Base-by-base conservation (phyloP, 208 protist genomes). In the Leishmania tarentolae region DNA sequence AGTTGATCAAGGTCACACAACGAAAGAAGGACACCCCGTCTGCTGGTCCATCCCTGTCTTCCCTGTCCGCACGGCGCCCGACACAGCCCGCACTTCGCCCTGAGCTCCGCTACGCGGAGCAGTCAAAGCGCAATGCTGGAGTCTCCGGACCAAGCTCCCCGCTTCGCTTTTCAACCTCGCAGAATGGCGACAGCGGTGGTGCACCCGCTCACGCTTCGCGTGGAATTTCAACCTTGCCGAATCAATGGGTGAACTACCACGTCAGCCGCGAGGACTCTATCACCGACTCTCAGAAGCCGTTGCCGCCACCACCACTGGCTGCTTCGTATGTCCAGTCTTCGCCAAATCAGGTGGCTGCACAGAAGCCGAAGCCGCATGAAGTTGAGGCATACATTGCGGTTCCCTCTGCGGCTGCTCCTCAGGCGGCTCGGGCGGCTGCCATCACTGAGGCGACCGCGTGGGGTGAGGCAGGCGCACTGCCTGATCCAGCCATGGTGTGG, bases 401-500 rank as follows among this genome's bases (percentile, higher is more conserved):
- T 15, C 82, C 90, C 1, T 91, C 93, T 5, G 80, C 76, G 35
- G 88, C 89, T 15, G 65, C 75, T 35, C 83, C 83, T 21, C 84
- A 92, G 59, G 80, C 69, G 15, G 83, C 84, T n/a, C 83, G 83
- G 13, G 81, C 84, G 11, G 84, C 80, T 28, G 80, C 84, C 19
- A 78, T 92, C 66, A 68, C 73, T 21, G 81, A 77, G 42, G 89
- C 80, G 31, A 78, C 79, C 68, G 80, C 86, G 63, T 91, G 81
- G 92, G 86, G 83, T 40, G 84, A 79, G n/a, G 72, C 77, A 7
- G 75, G 46, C 7, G 42, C 77, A 44, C 86, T 93, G 52, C 95
- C 95, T 2, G 95, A 98, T 78, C 95, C 93, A 0, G 85, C 90
- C 2, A 93, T 98, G 91, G 88, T 98, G 57, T 98, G 95, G 93